A percentile compares a stretch with the other conserved stretches of the same genome.
These are phyloP conservation scores for Populus tremula DNA, from an alignment of 345 rosid genomes.

Conservation along the genomic window DNA sequence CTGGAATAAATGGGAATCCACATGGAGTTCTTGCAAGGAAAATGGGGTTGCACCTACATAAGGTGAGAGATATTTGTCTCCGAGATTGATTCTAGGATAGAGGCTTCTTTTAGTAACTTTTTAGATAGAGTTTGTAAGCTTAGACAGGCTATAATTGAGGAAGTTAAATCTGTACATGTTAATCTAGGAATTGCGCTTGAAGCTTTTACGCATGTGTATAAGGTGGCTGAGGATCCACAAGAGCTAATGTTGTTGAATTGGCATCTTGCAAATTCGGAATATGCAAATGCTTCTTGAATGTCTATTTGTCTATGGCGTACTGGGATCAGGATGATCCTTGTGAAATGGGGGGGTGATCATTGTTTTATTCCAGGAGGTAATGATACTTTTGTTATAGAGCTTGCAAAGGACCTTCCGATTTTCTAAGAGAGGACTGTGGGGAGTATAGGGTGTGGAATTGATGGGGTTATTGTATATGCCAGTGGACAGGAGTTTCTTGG, in stretches of 20 bases:
- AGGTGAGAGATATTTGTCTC: conserved; percentile 89
- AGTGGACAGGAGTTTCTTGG: conserved; percentile 71
- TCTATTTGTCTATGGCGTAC: conserved; percentile 83
- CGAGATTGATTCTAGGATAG: conserved; percentile 75
- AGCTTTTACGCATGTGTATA: conserved; percentile 70
- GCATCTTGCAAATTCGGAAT: conserved; percentile 93
- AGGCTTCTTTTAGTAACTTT: conserved; percentile 78
- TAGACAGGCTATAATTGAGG: conserved; percentile 93
- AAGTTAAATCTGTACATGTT: conserved; percentile 80
- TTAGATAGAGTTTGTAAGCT: conserved; percentile 92
- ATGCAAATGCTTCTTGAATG: conserved; percentile 89
- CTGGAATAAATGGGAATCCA: conserved; percentile 92
- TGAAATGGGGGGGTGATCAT: conserved; percentile 99
- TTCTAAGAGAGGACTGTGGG: conserved; percentile 71
- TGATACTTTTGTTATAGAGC: conserved; percentile 74
- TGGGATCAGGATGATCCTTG: conserved; percentile 99
- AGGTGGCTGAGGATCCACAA: conserved; percentile 69
- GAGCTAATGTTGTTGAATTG: conserved; percentile 90
- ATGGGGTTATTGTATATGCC: conserved; percentile 71
- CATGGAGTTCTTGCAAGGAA: conserved; percentile 93
- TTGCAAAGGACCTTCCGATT: conserved; percentile 80
- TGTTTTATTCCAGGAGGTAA: conserved; percentile 97
- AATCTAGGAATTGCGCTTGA: conserved; percentile 83
- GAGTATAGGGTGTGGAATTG: conserved; percentile 72
- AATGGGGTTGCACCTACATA: conserved; percentile 81